Evolutionary conservation across 164 flowering plant genomes (phyloP), one percentile per base, ranked within the genome.

Genomic region (Berberis vulgaris): DNA sequence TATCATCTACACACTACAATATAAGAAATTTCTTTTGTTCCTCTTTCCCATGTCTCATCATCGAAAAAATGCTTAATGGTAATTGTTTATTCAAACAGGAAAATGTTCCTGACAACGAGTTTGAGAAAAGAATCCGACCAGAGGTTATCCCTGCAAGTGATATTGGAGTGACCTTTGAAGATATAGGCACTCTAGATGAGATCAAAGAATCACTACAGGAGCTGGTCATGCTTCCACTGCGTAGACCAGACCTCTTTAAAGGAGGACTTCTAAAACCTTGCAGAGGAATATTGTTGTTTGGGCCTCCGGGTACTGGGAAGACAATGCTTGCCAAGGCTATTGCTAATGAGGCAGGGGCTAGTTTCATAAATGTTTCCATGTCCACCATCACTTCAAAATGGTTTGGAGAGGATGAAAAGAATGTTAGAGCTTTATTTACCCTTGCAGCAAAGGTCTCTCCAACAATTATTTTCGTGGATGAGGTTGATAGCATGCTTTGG

Each of bases 321-420:
- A 93, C 98, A 4, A 93, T 93, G 98, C 57, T 93, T 67, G 98
- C 98, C 7, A 93, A 90, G 82, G 98, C 98, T 64, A 93, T 93
- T 60, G 98, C 98, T 26, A 88, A 71, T 56, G 98, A 93, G 74
- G 97, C 97, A 47, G 94, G 96, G 63, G 98, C 98, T 42, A 93
- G 97, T 73, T 93, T 93, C 80, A 93, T 93, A 26, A 93, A 93
- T 62, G 98, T 93, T 4, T 93, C 98, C 53, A 93, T 93, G 97
- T 93, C 98, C 13, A 90, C 96, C 46, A 90, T 93, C 61, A 87
- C 97, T 47, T 93, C 98, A 5, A 93, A 93, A 71, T 93, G 98
- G 98, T 93, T 93, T 71, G 98, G 98, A n/a, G 98, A 94, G 73
- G 97, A 90, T 75, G 98, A 94, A 77, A 94, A 91, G 75, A 94